Evolutionary conservation across 345 rosid species (phyloP), one percentile per base, ranked within the genome.

Genomic region (Hirschfeldia incana): DNA sequence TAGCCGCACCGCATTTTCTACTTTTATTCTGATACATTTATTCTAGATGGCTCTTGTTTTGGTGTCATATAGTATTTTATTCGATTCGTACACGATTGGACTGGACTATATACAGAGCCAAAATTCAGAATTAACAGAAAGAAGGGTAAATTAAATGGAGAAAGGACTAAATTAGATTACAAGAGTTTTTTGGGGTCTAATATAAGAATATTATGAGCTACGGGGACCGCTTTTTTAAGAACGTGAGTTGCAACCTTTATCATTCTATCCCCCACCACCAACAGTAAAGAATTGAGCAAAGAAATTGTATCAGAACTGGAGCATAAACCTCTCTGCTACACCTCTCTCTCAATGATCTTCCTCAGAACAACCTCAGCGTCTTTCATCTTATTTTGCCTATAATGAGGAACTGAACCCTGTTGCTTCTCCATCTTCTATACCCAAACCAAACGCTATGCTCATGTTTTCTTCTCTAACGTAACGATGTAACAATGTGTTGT

Each of bases 401-500:
- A 21, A 21, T 21, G 21, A 21, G 21, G 21, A 21, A 21, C 21
- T 21, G 21, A 21, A 21, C 21, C 21, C 21, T 21, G 21, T 21
- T 21, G 21, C 21, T 21, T 21, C 21, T 21, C 21, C 21, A 21
- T 21, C 21, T 21, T 21, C 21, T 21, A 21, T 21, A 21, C 21
- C 21, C 21, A 21, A 21, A 21, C 21, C 21, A 21, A 21, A 21
- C 21, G 21, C 21, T 21, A 21, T 21, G 21, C 21, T 21, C 21
- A 21, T 21, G 21, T 21, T 21, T 21, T 21, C 21, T 21, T 21
- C 21, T 21, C 21, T 21, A 21, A 21, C 21, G 21, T 21, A 21
- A 21, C 21, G 21, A 21, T 21, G 21, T 21, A 21, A 21, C 21
- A 93, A 83, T 37, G 97, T 90, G 74, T 88, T 93, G 81, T 84